phyloP scores from a whole-genome alignment of 1,284 basidiomycete species.

The Cryptococcus sp. region DNA sequence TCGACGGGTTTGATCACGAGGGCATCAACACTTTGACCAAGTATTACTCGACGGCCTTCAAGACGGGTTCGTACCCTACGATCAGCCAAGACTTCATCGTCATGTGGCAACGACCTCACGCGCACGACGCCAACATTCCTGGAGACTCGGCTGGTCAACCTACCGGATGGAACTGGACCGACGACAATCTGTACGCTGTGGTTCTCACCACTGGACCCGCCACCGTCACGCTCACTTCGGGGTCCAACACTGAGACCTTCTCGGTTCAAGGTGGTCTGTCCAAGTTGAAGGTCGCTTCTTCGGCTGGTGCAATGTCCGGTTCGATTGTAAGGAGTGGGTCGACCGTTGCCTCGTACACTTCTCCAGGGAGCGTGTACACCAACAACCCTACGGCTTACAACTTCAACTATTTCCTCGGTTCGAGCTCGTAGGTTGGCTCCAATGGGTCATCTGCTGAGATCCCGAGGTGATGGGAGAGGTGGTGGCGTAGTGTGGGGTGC shows the following conservation, averaged over 20 bases:
- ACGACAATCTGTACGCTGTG: constrained; percentile 57
- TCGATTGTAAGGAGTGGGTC: constrained; percentile 28
- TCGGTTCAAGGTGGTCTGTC: constrained; percentile 30
- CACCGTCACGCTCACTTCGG: constrained; percentile 51
- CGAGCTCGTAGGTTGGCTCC: constrained; percentile 1
- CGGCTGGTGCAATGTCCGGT: constrained; percentile 29
- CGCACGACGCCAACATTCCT: constrained; percentile 50
- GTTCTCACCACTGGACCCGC: constrained; percentile 58
- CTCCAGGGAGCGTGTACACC: constrained; percentile 32
- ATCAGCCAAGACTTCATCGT: constrained; percentile 59
- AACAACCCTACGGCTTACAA: constrained; percentile 35
- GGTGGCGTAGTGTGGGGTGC: neutral
- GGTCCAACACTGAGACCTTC: constrained; percentile 24
- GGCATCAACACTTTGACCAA: constrained; percentile 53
- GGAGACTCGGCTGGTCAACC: constrained; percentile 33
- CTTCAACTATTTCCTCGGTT: constrained; percentile 43
- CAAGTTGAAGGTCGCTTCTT: constrained; percentile 33
- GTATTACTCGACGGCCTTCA: constrained; percentile 69
- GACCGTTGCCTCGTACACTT: constrained; percentile 29
- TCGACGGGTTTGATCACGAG: constrained; percentile 41
- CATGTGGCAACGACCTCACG: constrained; percentile 69
- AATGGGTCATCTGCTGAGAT: neutral
- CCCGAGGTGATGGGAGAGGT: no score
- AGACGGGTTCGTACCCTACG: constrained; percentile 61
- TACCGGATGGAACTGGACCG: constrained; percentile 31